These are phyloP conservation scores for Fragaria iinumae DNA, from an alignment of 306 rosid species.

Conservation along the genomic window DNA sequence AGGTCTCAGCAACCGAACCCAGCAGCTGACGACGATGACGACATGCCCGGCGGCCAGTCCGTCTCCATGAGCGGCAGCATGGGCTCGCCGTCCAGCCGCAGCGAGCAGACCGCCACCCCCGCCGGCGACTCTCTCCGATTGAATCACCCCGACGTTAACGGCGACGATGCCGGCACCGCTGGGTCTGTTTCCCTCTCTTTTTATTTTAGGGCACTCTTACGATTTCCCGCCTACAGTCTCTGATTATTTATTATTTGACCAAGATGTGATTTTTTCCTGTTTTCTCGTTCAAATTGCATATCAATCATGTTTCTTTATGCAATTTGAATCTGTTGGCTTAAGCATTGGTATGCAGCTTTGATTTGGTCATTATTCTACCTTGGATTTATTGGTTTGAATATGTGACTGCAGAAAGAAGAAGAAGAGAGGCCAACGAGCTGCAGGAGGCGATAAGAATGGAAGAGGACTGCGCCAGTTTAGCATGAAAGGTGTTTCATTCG, in stretches of 20 bases:
- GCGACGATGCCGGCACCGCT: slow-evolving; percentile 80
- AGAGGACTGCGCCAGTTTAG: slow-evolving; percentile 99
- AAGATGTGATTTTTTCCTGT: not conserved
- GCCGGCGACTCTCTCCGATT: slow-evolving; percentile 60
- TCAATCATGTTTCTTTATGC: not conserved
- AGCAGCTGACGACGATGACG: slow-evolving; percentile 54
- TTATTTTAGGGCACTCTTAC: slow-evolving; percentile 21
- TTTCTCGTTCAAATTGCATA: not conserved
- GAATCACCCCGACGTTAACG: slow-evolving; percentile 68
- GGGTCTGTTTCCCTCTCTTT: slow-evolving; percentile 36
- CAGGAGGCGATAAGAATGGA: slow-evolving; percentile 92
- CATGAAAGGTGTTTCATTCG: slow-evolving; percentile 75
- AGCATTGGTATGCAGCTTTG: not conserved
- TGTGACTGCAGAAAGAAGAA: slow-evolving; percentile 72
- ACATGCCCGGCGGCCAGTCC: slow-evolving; percentile 60
- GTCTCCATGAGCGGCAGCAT: slow-evolving; percentile 85
- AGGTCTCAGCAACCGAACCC: slow-evolving; percentile 51
- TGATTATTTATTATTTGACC: not conserved
- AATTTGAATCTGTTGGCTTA: not conserved
- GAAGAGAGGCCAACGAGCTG: slow-evolving; percentile 94
- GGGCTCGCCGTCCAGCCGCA: slow-evolving; percentile 87
- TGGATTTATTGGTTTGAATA: not conserved
- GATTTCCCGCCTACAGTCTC: not conserved
- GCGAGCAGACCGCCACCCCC: slow-evolving; percentile 89
- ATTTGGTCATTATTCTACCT: no score